Evolutionary conservation across 495 filamentous ascomycete species (phyloP).

Genomic region (Penicillium maclennaniae): DNA sequence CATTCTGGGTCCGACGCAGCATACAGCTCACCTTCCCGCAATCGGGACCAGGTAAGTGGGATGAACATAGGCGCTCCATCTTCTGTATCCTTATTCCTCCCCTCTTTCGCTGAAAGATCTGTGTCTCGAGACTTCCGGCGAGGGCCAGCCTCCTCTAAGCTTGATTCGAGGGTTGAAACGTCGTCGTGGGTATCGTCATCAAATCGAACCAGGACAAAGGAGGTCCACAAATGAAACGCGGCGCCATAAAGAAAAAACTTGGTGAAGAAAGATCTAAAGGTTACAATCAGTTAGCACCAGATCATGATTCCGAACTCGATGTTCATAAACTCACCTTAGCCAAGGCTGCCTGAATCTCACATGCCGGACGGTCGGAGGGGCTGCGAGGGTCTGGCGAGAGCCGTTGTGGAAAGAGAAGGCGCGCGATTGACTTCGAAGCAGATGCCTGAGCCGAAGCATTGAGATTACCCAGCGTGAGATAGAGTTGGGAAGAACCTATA

Average conservation of each 20-base stretch:
- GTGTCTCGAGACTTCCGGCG: neutral
- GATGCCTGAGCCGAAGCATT: conserved; percentile 38
- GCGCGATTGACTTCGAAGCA: conserved; percentile 28
- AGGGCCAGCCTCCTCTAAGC: neutral
- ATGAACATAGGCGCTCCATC: conserved; percentile 54
- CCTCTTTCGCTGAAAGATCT: conserved; percentile 20
- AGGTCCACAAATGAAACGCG: conserved; percentile 39
- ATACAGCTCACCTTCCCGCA: conserved; percentile 51
- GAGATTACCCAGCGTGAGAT: conserved; percentile 20
- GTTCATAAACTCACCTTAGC: conserved; percentile 29
- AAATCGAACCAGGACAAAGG: conserved; percentile 38
- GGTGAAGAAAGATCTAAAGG: conserved; percentile 28
- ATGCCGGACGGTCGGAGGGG: conserved; percentile 27
- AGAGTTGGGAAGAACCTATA: neutral
- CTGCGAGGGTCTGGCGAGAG: conserved; percentile 13
- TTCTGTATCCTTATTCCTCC: conserved; percentile 31
- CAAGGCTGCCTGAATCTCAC: conserved; percentile 39
- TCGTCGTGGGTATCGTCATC: conserved; percentile 29
- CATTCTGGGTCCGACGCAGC: conserved; percentile 65
- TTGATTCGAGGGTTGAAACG: conserved; percentile 11
- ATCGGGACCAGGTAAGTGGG: conserved; percentile 54
- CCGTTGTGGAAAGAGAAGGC: conserved; percentile 20
- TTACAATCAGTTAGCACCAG: neutral
- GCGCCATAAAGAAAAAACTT: conserved; percentile 31
- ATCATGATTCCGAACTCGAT: neutral